Evolutionary conservation across 805 yeast species (phyloP).

Genomic region (Scheffersomyces coipomensis): DNA sequence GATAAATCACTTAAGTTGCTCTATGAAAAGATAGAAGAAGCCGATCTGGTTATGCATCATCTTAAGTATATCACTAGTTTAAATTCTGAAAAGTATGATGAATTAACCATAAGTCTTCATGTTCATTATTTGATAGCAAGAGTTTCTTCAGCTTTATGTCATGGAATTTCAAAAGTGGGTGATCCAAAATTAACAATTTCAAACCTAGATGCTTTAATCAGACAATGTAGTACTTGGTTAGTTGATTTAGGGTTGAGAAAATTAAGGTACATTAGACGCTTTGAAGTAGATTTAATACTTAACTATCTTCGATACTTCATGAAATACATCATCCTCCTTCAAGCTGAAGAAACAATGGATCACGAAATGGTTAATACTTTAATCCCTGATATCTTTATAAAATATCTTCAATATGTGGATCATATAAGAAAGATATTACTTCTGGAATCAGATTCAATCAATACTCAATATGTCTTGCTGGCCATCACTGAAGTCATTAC

Average conservation of each 20-base stretch:
- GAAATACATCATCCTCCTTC: conserved; percentile 29
- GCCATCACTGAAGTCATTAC: conserved; percentile 28
- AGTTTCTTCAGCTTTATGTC: conserved; percentile 16
- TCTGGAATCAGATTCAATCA: not conserved
- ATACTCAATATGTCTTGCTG: conserved; percentile 20
- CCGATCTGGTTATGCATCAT: conserved; percentile 21
- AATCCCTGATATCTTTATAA: conserved; percentile 8
- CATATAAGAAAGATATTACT: conserved; percentile 1
- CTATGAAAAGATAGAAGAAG: conserved; percentile 19
- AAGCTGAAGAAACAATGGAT: conserved; percentile 27
- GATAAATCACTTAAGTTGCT: conserved; percentile 16
- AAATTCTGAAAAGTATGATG: conserved; percentile 12
- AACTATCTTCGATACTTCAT: conserved; percentile 28
- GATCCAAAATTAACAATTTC: conserved; percentile 17
- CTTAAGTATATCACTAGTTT: conserved; percentile 14
- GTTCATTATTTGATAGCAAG: conserved; percentile 29
- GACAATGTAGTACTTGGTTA: conserved; percentile 24
- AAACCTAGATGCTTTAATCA: conserved; percentile 18
- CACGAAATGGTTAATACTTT: conserved; percentile 1
- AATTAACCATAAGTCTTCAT: conserved; percentile 17
- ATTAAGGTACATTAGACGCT: conserved; percentile 9
- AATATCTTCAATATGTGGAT: conserved; percentile 5
- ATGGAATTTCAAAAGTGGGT: conserved; percentile 18
- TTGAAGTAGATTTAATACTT: conserved; percentile 20
- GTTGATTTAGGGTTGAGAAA: conserved; percentile 15